Percentiles rank a stretch among this genome's conserved stretches.
phyloP scores from a whole-genome alignment of 164 flowering plant species.

The Kalanchoe fedtschenkoi region DNA sequence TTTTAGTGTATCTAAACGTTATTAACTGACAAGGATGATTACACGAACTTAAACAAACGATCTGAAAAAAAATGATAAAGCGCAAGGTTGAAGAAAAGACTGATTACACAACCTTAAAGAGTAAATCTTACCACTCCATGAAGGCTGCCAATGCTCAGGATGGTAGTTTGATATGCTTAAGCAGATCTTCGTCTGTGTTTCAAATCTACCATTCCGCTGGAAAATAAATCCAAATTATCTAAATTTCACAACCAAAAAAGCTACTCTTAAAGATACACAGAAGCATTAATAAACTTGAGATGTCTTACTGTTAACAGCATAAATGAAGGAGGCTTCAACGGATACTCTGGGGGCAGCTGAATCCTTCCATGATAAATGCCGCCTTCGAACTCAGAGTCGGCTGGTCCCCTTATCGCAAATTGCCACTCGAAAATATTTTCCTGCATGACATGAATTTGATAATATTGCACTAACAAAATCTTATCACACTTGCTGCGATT shows the following conservation, averaged over 20 bases:
- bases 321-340: slow-evolving; percentile 94
- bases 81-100: not conserved
- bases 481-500: not conserved
- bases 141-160: slow-evolving; percentile 99
- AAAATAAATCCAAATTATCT: not conserved
- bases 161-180: slow-evolving; percentile 94
- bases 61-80: not conserved
- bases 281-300: not conserved
- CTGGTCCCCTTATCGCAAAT: slow-evolving; percentile 85
- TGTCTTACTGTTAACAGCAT: slow-evolving; percentile 69
- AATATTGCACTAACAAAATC: not conserved
- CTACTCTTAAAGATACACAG: too few species aligned
- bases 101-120: not conserved
- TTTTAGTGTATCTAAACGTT: too few species aligned
- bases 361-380: slow-evolving; percentile 95
- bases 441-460: slow-evolving; percentile 26
- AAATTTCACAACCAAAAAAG: not conserved
- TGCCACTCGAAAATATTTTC: slow-evolving; percentile 99
- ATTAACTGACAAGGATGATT: too few species aligned
- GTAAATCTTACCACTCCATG: slow-evolving; percentile 99
- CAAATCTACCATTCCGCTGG: slow-evolving; percentile 98
- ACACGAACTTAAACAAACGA: too few species aligned
- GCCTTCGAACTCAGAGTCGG: slow-evolving; percentile 89
- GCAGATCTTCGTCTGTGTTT: slow-evolving; percentile 94
- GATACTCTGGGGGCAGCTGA: slow-evolving; percentile 87